Evolutionary conservation across 139 green algal species (phyloP), one percentile per base, ranked within the genome.

Genomic region (Tetratostichococcus sp.): DNA sequence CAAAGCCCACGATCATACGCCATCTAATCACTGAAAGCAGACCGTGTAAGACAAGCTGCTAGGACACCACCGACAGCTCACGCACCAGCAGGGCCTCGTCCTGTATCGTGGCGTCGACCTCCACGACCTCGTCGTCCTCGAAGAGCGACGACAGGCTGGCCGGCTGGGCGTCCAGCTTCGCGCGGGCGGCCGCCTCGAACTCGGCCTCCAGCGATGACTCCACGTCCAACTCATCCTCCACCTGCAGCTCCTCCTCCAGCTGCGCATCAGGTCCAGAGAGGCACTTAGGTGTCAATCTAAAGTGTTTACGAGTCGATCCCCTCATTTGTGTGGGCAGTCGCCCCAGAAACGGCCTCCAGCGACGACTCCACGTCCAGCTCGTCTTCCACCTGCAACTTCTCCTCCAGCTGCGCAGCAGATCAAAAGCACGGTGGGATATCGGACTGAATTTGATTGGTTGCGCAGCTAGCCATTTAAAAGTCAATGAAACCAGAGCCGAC

Each of bases 101-200:
- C 26, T 30, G 1, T 25, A 73, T 30, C 4, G 34, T 30, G 23
- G 72, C 67, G 66, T 82, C 77, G 0, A 82, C 72, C 70, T 78
- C 57, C 22, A 88, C 58, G 1, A 89, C 80, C 22, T 77, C 79
- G 31, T 74, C 78, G 23, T 70, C 66, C 4, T 70, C 59, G n/a
- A 89, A 85, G 0, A 89, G 79, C 71, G 69, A 80, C 39, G 83
- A 71, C 74, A 89, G 81, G 30, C 57, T 82, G 25, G 25, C 35
- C 42, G 30, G 67, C 1, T 25, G n/a, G 25, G 31, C 2, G 76
- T 1, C 31, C 33, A 4, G 14, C 14, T 67, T 72, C 31, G 33
- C 26, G 0, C 62, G 33, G 23, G 42, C 65, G 30, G 69, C 66
- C 67, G 67, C 59, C 33, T 77, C 71, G 59, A 80, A 73, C 58